Evolutionary conservation across 78 protist genomes (phyloP), one percentile per base, ranked within the genome.

Genomic region (Dictyostelium intermedium): DNA sequence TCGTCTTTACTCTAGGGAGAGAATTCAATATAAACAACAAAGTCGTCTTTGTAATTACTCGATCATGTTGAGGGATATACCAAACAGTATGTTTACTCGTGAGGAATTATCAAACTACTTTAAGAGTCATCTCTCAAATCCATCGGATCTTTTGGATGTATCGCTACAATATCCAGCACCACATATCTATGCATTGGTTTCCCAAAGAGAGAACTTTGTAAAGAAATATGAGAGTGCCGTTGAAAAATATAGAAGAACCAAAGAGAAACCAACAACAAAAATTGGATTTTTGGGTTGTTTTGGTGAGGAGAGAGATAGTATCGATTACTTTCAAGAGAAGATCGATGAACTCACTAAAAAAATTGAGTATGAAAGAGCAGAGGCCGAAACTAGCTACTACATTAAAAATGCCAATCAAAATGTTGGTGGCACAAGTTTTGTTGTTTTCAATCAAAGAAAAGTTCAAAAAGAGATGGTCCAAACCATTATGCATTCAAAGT

Each of bases 221-320:
- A 79, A 79, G 35, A 87, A 63, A 27, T 87, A 78, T 25, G 93
- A 87, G 20, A 25, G 32, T n/a, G 85, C 84, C 20, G 3, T 78
- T 45, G 84, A 78, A 32, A 30, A 61, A 4, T 39, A 82, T 1
- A 77, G 45, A n/a, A 50, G 77, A 10, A 76, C 76, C 11, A 27
- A 41, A 8, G 70, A 76, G 23, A 56, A 41, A 9, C 69, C 60
- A 56, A 32, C 43, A 5, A 30, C 20, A 5, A 87, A 79, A 27
- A 30, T 70, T 8, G 93, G 93, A 27, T 87, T 76, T 8, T n/a
- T 47, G 2, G 93, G 93, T 32, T 60, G 60, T 35, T 53, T 87
- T 32, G 93, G 93, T 66, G 86, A 87, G 66, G 73, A 84, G 66
- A 20, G 66, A 18, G 87, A 79, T 23, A 81, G 80, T 14, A 37